A percentile compares a stretch with the other conserved stretches of the same genome.
phyloP scores from a whole-genome alignment of 2,329 filamentous ascomycete genomes.

The Penicillium griseofulvum region DNA sequence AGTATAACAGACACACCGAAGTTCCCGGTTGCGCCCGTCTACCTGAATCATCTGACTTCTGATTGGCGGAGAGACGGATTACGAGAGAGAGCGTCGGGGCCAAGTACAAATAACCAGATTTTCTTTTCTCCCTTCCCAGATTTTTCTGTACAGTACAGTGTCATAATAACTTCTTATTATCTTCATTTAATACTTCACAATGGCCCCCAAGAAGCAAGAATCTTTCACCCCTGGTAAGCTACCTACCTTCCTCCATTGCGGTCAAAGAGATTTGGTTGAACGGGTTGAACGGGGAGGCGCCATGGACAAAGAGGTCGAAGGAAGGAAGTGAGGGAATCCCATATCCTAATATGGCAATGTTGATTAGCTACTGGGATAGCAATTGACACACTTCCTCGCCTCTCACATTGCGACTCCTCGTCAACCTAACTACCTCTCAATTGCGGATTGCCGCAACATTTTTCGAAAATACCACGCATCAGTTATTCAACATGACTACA shows the following conservation, averaged over 20 bases:
- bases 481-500: conserved; percentile 22
- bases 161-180: conserved; percentile 15
- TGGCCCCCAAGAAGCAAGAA: conserved; percentile 23
- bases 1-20: conserved; percentile 14
- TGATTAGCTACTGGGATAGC: background rate
- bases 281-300: background rate
- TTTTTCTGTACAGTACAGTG: conserved; percentile 23
- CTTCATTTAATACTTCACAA: conserved; percentile 19
- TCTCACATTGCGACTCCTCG: background rate
- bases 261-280: background rate
- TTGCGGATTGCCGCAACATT: background rate
- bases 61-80: conserved; percentile 35
- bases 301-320: background rate
- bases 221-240: conserved; percentile 29
- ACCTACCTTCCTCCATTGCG: background rate
- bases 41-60: conserved; percentile 34
- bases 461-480: background rate
- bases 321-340: background rate
- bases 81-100: conserved; percentile 37
- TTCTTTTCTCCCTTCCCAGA: conserved; percentile 25
- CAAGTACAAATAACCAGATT: conserved; percentile 39
- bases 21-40: conserved; percentile 37
- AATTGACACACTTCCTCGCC: background rate
- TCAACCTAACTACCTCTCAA: conserved; percentile 1
- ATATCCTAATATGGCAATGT: background rate